Percentiles rank a stretch among this genome's conserved stretches.
These are phyloP conservation scores for Colletotrichum sp. DNA, from an alignment of 2,329 filamentous ascomycete species.

Conservation along the genomic window DNA sequence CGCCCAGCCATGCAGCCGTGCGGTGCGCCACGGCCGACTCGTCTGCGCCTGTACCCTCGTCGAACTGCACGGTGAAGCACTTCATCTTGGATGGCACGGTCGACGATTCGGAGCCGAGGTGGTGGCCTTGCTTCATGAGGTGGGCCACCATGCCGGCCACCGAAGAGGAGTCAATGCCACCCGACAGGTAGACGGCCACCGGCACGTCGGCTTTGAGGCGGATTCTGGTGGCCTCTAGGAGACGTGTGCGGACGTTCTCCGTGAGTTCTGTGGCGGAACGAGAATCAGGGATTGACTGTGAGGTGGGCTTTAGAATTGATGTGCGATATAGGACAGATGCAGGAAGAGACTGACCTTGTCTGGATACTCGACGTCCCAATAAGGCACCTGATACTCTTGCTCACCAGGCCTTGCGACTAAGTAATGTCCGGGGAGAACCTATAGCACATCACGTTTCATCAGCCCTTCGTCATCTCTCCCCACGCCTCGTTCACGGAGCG, in stretches of 20 bases:
- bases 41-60: neutral
- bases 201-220: slow-evolving; percentile 62
- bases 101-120: neutral
- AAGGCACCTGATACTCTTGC: neutral
- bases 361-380: neutral
- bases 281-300: neutral
- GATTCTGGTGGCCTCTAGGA: slow-evolving; percentile 55
- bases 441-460: neutral
- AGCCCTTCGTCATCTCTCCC: no score
- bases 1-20: slow-evolving; percentile 34
- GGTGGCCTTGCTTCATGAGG: slow-evolving; percentile 37
- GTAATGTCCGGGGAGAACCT: neutral
- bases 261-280: no score
- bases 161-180: slow-evolving; percentile 61
- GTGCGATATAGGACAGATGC: neutral
- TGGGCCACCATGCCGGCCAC: slow-evolving; percentile 61
- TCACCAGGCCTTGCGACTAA: neutral
- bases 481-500: no score
- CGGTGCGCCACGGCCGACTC: slow-evolving; percentile 16
- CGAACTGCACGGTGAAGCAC: slow-evolving; percentile 50
- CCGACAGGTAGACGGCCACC: slow-evolving; percentile 59
- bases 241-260: slow-evolving; percentile 33
- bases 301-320: neutral
- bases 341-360: neutral
- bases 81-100: slow-evolving; percentile 14